Base-by-base conservation (phyloP, 768 basidiomycete genomes). In the Cystobasidium onofrii region DNA sequence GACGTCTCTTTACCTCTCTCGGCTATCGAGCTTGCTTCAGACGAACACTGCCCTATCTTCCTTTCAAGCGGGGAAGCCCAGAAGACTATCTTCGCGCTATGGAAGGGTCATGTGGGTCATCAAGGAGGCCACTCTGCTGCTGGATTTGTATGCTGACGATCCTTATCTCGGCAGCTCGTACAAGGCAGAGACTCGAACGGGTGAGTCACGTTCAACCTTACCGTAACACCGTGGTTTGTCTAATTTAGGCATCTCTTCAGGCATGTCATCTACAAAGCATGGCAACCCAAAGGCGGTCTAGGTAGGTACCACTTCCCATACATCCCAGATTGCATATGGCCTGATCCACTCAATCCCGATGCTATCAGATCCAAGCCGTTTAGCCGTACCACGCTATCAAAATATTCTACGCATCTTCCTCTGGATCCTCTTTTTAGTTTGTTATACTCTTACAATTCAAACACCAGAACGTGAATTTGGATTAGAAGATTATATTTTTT, bases 311-410 rank as follows among this genome's bases (percentile, higher is more conserved):
- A n/a, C n/a, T n/a, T n/a, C n/a, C n/a, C n/a, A n/a, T n/a, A n/a
- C n/a, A n/a, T n/a, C n/a, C n/a, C n/a, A n/a, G n/a, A n/a, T n/a
- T n/a, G n/a, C n/a, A n/a, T n/a, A n/a, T n/a, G n/a, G n/a, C n/a
- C n/a, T n/a, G n/a, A n/a, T n/a, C n/a, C n/a, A n/a, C n/a, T n/a
- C n/a, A n/a, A n/a, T n/a, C n/a, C n/a, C n/a, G n/a, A n/a, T n/a
- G n/a, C n/a, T n/a, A n/a, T n/a, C n/a, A 64, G 62, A 75, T 34
- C 74, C 76, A 12, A 18, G 57, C 27, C 76, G 79, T 0, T 46
- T 79, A 27, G 77, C 31, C 4, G 79, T 79, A 0, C 79, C 79
- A 0, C 76, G 79, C 18, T 79, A 79, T 67, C 79, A 79, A 74
- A 76, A 77, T 74, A 66, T 76, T 69, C 74, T 79, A 66, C 73